Evolutionary conservation across 1,139 yeast genomes (phyloP), one percentile per base, ranked within the genome.

Genomic region (Hemisphaericaspora xylanilytica): DNA sequence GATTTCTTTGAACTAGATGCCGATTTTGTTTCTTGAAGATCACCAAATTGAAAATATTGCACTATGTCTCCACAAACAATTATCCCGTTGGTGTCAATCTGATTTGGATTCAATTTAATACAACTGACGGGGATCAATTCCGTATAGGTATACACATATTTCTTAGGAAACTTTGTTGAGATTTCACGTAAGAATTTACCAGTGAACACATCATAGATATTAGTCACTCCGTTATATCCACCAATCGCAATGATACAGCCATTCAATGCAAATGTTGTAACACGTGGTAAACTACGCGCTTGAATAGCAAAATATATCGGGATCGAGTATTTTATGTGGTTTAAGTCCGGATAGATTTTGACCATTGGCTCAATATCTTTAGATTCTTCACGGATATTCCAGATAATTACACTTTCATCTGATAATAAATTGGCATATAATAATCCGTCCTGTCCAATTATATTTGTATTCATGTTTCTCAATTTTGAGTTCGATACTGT

Each of bases 41-140:
- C 54, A 2, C 90, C 92, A 58, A 78, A 73, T 46, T 78, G 78
- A 53, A 83, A 81, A 51, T 76, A 80, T 50, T 82, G 88, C 1
- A 81, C 61, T 1, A 75, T 64, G 24, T 80, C 75, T 3, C 81
- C 81, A 38, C 80, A 72, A 1, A 73, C 63, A 3, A 81, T 61
- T 2, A 80, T 54, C 1, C 89, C 90, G 42, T 70, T 69, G 2
- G 78, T 65, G 9, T 67, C 63, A 6, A 51, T 38, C 28, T 53
- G 73, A 41, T 69, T 66, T 4, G 67, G 65, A 34, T 73, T 78
- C 27, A 81, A 51, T 22, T 58, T 51, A 2, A 80, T 67, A 14
- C 61, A 63, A 25, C 50, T 55, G 3, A 75, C 73, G 0, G 82
- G 80, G 9, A 67, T 54, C 13, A 68, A 49, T 38, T 51, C 43